Evolutionary conservation across 768 basidiomycete species (phyloP), one percentile per base, ranked within the genome.

Genomic region (Boletus edulis): DNA sequence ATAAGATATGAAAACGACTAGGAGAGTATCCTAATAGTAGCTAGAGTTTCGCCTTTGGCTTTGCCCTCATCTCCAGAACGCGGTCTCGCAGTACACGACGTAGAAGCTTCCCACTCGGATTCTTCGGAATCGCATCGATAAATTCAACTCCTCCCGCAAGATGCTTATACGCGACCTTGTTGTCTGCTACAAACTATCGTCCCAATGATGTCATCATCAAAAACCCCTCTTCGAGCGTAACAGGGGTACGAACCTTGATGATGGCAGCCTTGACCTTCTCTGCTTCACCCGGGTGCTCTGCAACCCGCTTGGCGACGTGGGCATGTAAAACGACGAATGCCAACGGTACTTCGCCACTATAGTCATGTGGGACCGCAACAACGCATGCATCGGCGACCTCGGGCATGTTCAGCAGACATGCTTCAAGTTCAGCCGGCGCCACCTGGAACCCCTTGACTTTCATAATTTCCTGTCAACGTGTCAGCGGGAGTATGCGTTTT

Each of bases 381-480:
- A 89, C 86, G 58, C 87, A 87, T 2, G 75, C 75, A 41, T 85
- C 81, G 5, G 75, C 73, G 22, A 88, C 80, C 59, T 85, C 85
- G 1, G 77, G 69, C 58, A 87, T 83, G 42, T 74, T 77, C 24
- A 86, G 66, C n/a, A 86, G 62, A 55, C 84, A 84, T 18, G 81
- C 87, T 62, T 88, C 87, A 10, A 88, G 73, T 58, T 87, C 86
- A 4, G 87, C 86, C 3, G 87, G 87, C 1, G 87, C 85, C 1
- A 89, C 87, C 64, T 89, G 87, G 65, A 85, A 86, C 3, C 88
- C 87, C 62, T 72, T 78, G 41, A 85, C 83, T 72, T 89, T 88
- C 64, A 88, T 71, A 29, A 87, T 76, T 70, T 87, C 85, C 83
- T 84, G 49, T 31, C 20, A 20, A 42, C 20, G 32, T 31, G 72